phyloP scores from a whole-genome alignment of 2,329 filamentous ascomycete genomes.

The Neopestalotiopsis clavispora region DNA sequence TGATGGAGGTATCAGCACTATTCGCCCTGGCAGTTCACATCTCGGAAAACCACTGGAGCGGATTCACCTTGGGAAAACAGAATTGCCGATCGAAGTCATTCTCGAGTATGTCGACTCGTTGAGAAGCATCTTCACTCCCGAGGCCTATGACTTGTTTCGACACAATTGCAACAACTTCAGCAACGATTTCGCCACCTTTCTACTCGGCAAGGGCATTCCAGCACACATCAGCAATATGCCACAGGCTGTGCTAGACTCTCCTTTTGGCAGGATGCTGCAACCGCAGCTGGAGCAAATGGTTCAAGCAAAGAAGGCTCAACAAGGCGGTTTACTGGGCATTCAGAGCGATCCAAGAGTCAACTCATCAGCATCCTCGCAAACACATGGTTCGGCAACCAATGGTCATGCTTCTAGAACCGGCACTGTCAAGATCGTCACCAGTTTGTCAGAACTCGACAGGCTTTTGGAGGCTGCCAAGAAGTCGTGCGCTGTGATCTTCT shows the following conservation, averaged over 20 bases:
- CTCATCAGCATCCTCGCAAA: constrained; percentile 11
- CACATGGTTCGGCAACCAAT: background rate
- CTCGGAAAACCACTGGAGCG: constrained; percentile 83
- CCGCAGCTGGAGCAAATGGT: constrained; percentile 66
- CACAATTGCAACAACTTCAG: constrained; percentile 99
- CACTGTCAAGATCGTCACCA: constrained; percentile 65
- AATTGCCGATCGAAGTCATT: constrained; percentile 80
- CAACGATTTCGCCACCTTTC: constrained; percentile 88
- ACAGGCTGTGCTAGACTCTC: constrained; percentile 81
- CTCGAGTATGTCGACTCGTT: constrained; percentile 87
- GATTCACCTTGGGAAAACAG: constrained; percentile 75
- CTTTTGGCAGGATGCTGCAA: constrained; percentile 85
- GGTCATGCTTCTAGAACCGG: constrained; percentile 30
- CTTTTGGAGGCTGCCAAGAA: constrained; percentile 63
- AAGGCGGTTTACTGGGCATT: constrained; percentile 59
- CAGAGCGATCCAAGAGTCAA: constrained; percentile 41
- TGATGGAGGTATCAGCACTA: constrained; percentile 84
- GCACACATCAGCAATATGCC: constrained; percentile 85
- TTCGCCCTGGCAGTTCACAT: constrained; percentile 81
- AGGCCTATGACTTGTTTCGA: constrained; percentile 86
- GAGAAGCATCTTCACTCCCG: constrained; percentile 74
- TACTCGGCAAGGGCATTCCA: constrained; percentile 87
- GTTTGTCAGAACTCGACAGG: constrained; percentile 62
- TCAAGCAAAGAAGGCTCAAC: constrained; percentile 51
- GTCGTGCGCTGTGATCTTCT: constrained; percentile 84